Evolutionary conservation across 2,329 filamentous ascomycete species (phyloP).

Genomic region (Colletotrichum shisoi): DNA sequence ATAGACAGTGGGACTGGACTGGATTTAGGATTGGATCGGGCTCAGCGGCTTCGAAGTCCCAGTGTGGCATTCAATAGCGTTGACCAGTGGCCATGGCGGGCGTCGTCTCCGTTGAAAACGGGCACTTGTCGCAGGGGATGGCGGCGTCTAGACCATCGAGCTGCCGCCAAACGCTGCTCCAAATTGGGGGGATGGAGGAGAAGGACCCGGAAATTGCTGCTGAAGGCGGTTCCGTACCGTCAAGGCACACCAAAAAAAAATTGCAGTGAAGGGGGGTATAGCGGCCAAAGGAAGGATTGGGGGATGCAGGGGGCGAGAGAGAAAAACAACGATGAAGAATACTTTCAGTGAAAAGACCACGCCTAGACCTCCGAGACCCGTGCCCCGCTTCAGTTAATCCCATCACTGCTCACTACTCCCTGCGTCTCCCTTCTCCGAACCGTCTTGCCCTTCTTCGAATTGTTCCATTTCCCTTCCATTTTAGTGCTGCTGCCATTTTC

Average conservation of each 20-base stretch:
- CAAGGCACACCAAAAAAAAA: background rate
- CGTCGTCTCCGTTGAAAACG: constrained; percentile 7
- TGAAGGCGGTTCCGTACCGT: background rate
- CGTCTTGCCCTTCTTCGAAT: constrained; percentile 17
- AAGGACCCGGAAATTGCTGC: constrained; percentile 2
- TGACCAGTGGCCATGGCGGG: background rate
- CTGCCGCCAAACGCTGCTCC: background rate
- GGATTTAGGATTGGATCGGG: background rate
- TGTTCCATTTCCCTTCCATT: constrained; percentile 34
- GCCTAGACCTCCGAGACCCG: constrained; percentile 20
- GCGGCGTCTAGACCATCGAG: background rate
- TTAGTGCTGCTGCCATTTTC: constrained; percentile 4
- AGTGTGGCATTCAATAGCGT: background rate
- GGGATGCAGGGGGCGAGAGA: background rate
- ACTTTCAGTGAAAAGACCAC: constrained; percentile 2
- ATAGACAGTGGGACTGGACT: background rate
- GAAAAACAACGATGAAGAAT: background rate
- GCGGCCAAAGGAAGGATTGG: background rate
- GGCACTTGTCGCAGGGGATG: background rate
- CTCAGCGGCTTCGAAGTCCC: background rate
- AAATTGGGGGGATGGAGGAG: background rate
- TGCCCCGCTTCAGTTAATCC: constrained; percentile 1
- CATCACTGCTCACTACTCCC: background rate
- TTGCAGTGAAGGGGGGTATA: background rate
- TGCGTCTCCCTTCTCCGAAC: background rate